Evolutionary conservation across 2,329 filamentous ascomycete genomes (phyloP), one percentile per base, ranked within the genome.

Genomic region (Aureobasidium sp.): DNA sequence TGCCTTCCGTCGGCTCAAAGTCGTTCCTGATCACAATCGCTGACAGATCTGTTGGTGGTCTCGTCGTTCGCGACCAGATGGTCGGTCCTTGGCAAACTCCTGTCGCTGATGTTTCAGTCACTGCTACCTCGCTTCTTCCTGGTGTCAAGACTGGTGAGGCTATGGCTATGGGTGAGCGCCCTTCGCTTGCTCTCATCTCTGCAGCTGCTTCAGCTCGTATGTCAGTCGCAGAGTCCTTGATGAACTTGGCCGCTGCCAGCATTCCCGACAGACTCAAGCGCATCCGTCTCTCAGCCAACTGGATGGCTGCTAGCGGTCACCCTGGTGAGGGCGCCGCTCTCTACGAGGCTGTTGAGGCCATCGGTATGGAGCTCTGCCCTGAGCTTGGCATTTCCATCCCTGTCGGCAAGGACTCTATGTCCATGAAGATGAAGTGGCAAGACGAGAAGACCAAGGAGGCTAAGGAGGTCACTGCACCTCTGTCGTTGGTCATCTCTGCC

Each of bases 351-450:
- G 94, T 97, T 2, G 84, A 96, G 72, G 91, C 93, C 10, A 91
- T 97, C 63, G 92, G 92, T 53, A 88, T 96, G 84, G 89, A 96
- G 52, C 80, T 99, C 9, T 99, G 94, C 75, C 91, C 91, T 1
- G 82, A 89, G 68, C 82, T 97, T n/a, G 91, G 90, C 37, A 86
- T 99, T 64, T 91, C 89, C 62, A 97, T 99, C 64, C 94, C 94
- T 4, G 94, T 97, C 9, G 94, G 94, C 61, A 97, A 99, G 77
- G 94, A 99, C 74, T 97, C 93, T 0, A 96, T 95, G 76, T 97
- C 92, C 2, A 97, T 99, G 94, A 97, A 97, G 80, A 93, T 95
- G 70, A 91, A 91, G 62, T 97, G 94, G 94, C 88, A 86, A 71
- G 89, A 93, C 67, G 79, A 80, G 64, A 78, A 82, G 62, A 84